Percentiles rank a stretch among this genome's conserved stretches.
Conservation (phyloP, 2,329 filamentous ascomycete species). For the Phaeomoniella chlamydospora region DNA sequence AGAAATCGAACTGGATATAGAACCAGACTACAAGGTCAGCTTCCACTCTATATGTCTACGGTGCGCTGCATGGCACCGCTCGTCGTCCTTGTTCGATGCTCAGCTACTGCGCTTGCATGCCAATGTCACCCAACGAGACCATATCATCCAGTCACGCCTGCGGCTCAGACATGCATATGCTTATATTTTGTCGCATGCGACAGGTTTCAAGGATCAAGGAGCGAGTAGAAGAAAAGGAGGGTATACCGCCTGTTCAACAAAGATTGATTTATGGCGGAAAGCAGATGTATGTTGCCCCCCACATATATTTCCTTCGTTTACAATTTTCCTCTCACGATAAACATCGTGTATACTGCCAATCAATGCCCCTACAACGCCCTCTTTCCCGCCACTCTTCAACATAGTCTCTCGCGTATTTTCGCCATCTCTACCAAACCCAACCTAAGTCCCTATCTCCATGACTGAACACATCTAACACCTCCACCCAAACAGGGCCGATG, state of each 20-base stretch:
- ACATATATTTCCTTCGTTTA: background rate
- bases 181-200: slow-evolving; percentile 2
- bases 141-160: slow-evolving; percentile 1
- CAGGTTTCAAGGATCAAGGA: slow-evolving; percentile 96
- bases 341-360: no score
- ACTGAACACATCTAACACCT: background rate
- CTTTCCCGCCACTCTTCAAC: no score
- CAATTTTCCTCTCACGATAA: no score
- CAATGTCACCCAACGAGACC: no score
- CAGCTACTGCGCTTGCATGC: no score
- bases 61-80: no score
- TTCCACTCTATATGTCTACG: no score
- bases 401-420: no score
- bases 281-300: slow-evolving; percentile 57
- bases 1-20: slow-evolving; percentile 97
- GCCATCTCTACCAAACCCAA: no score
- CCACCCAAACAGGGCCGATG: slow-evolving; percentile 57
- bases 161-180: background rate
- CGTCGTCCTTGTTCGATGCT: no score
- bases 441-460: background rate
- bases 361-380: no score
- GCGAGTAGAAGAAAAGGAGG: slow-evolving; percentile 97
- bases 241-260: slow-evolving; percentile 93
- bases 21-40: slow-evolving; percentile 74
- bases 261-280: slow-evolving; percentile 93